Base-by-base conservation (phyloP, 78 protist species). In the Dictyostelium brefeldianum region DNA sequence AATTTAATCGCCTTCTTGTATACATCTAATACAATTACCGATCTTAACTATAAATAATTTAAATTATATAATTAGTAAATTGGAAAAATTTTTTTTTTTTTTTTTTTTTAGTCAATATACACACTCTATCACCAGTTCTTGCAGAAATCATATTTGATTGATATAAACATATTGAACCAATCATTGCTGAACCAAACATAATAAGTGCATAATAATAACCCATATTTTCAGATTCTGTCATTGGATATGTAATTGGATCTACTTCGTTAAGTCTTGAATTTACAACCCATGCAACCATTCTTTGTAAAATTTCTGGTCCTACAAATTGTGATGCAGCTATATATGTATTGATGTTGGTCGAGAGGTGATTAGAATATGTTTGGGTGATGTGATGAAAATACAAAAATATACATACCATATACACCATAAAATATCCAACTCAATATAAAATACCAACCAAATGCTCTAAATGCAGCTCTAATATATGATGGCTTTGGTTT, bases 71-170 rank as follows among this genome's bases (percentile, higher is more conserved):
- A n/a, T n/a, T n/a, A n/a, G n/a, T n/a, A n/a, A n/a, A n/a, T n/a
- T n/a, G n/a, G n/a, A n/a, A n/a, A n/a, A n/a, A n/a, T n/a, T n/a
- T n/a, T n/a, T n/a, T n/a, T n/a, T n/a, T n/a, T n/a, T n/a, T n/a
- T n/a, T n/a, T n/a, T n/a, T n/a, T n/a, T n/a, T n/a, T n/a, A n/a
- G n/a, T n/a, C n/a, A n/a, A n/a, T n/a, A n/a, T n/a, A n/a, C n/a
- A n/a, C n/a, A n/a, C 89, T n/a, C 75, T 50, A 65, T 87, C 93
- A 78, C 93, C 93, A 50, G 81, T 80, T 77, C 93, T 74, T 41
- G 93, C 93, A 10, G 85, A 77, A 36, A 87, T 87, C 93, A 87
- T 87, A 64, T 87, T 87, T 12, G 84, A 59, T 77, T 87, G 93
- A 47, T 87, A 87, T 77, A 87, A 36, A 77, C 93, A 87, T 48